phyloP scores from a whole-genome alignment of 1,139 yeast genomes.

The Insectozyma bohioensis region DNA sequence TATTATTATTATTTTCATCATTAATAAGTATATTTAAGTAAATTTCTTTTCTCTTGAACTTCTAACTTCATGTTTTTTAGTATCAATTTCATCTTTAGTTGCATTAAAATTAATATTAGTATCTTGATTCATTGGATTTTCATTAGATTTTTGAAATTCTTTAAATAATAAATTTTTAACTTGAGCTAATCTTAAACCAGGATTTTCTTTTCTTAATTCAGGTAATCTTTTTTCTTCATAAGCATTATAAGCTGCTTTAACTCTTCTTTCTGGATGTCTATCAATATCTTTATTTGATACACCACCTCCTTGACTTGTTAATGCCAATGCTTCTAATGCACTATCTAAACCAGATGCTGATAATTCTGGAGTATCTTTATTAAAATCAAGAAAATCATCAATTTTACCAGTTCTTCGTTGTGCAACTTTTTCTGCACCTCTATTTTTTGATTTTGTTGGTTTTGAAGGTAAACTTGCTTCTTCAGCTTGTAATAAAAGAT shows the following conservation, averaged over 20 bases:
- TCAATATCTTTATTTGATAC: conserved; percentile 65
- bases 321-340: conserved; percentile 74
- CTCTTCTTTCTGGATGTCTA: conserved; percentile 87
- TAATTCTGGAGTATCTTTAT: conserved; percentile 51
- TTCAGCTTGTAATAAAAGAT: conserved; percentile 59
- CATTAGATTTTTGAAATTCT: conserved; percentile 79
- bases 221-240: conserved; percentile 74
- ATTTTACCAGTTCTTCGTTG: conserved; percentile 62
- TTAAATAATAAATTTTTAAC: conserved; percentile 70
- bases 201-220: conserved; percentile 70
- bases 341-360: conserved; percentile 75
- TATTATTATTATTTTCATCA: too few species aligned
- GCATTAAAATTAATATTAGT: conserved; percentile 68
- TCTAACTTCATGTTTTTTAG: conserved; percentile 40
- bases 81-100: conserved; percentile 50
- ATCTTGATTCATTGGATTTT: conserved; percentile 83
- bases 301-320: conserved; percentile 57
- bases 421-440: conserved; percentile 74
- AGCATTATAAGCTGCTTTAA: conserved; percentile 76
- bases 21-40: too few species aligned
- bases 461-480: conserved; percentile 63
- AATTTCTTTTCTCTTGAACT: conserved; percentile 22
- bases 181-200: conserved; percentile 80
- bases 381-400: conserved; percentile 59
- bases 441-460: conserved; percentile 50